Evolutionary conservation across 2,329 filamentous ascomycete species (phyloP), one percentile per base, ranked within the genome.

Genomic region (Scytalidium lignicola): DNA sequence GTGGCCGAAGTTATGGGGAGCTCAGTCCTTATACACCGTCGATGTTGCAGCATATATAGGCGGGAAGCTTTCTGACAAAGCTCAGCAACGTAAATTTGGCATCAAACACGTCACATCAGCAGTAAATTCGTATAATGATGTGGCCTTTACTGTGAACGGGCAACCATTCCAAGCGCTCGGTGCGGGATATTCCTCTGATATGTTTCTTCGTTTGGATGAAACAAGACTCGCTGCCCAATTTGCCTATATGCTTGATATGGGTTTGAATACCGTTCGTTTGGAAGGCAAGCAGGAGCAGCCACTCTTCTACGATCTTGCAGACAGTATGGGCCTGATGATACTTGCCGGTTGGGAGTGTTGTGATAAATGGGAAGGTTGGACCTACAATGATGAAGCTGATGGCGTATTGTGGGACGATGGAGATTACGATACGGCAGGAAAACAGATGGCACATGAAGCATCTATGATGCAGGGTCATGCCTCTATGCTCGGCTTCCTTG

Each of bases 311-410:
- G 69, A 77, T 1, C 66, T 83, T 2, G 77, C 80, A 1, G 80
- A 84, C 56, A 67, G 71, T 2, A 66, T 82, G 57, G 82, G 82
- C 0, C 57, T 85, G 29, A 82, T 85, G 79, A 63, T 85, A 0
- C 67, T 85, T 32, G 68, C 79, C 0, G 82, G 82, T 0, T 85
- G 80, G 80, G 80, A 84, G 52, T 85, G 82, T 62, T 85, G 82
- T 60, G 78, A 84, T 55, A 85, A 85, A 59, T 85, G 82, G 82
- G 82, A 85, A 58, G 76, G 74, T 0, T 85, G 80, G 80, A 62
- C 58, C 44, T 82, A 83, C 61, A 84, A 84, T 55, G 61, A 75
- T 12, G 75, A 85, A n/a, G 67, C 64, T 1, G 50, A 58, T 9
- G 73, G 69, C 1, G 57, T 64, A 3, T 65, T 64, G 47, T 85